Base-by-base conservation (phyloP, 495 filamentous ascomycete genomes). In the Neurospora cerealis region DNA sequence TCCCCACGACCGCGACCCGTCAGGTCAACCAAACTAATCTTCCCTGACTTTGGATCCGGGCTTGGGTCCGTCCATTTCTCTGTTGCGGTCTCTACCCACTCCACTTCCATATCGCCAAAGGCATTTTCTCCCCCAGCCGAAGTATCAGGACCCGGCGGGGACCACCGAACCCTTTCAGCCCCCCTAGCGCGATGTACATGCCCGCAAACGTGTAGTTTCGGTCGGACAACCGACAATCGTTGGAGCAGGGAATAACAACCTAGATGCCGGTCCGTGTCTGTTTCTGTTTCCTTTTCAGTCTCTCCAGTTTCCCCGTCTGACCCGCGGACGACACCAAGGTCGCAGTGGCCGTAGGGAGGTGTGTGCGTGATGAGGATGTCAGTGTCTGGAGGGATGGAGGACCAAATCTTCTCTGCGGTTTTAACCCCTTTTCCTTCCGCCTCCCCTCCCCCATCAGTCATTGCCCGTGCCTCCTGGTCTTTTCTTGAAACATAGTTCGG, bases 301-400 rank as follows among this genome's bases (percentile, higher is more conserved):
- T 3, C 38, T 66, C 15, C 54, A 19, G 54, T 34, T 62, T 19
- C 13, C 37, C 46, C 48, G 13, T 62, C 54, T 62, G 1, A 32
- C 28, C 54, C 54, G 28, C 54, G 17, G 10, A 78, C 82, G 87
- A 2, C 87, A 85, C 36, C 89, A 79, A 77, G 54, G 32, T 98
- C 96, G 37, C 91, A 88, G 78, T 98, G 94, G 60, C 87, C 85
- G 78, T 89, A 89, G 4, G 91, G 85, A 34, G 91, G 91, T 5
- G 92, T 92, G 79, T 98, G 96, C 9, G 96, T 98, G 73, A 98
- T 81, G 3, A 98, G 83, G 74, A 98, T 89, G 77, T 97, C 93
- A 0, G 88, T 90, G 71, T 91, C 86, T 4, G 81, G 78, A 5
- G 95, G 95, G 21, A 98, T 86, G 40, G 77, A 77, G 19, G 80